Base-by-base conservation (phyloP, 2,329 filamentous ascomycete species). In the Aureobasidium pullulans region DNA sequence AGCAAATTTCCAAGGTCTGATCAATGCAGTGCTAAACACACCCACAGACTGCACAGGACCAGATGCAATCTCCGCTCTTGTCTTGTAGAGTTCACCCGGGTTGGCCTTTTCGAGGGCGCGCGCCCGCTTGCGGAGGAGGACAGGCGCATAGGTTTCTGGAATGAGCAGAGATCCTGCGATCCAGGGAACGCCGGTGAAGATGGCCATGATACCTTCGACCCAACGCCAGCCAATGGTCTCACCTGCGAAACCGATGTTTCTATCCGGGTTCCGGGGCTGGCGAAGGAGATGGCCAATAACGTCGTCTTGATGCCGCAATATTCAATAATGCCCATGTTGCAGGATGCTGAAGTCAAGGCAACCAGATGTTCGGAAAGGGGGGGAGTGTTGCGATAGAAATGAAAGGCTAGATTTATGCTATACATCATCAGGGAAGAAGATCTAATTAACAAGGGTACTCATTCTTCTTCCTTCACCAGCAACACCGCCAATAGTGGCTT, bases 1-100 rank as follows among this genome's bases (percentile, higher is more conserved):
- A 0, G 89, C 88, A 63, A 90, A 78, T 47, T 85, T 75, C 84
- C 86, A 87, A 1, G 87, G 87, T 3, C 87, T 79, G 57, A 79
- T 76, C 19, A 88, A 74, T 3, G 82, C 79, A 2, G 79, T 77
- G 57, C 77, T 77, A 68, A 86, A 80, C 40, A 81, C 78, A 57
- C 69, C 64, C 23, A 50, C 59, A 34, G 70, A 64, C 3, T 65
- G 68, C 19, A 63, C 64, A 1, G 64, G 62, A n/a, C 50, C 50
- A 9, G 16, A 5, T 34, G 71, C 65, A 40, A 70, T 66, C 44
- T 73, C 71, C 31, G 63, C 66, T 19, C 77, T 79, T 57, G 79
- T 82, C 23, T 76, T 72, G 71, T 84, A 85, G 16, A 77, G 71
- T 67, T 82, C 82, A 7, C 82, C 81, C 3, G 44, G 44, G 0